phyloP scores from a whole-genome alignment of 352 stramenopile species.

The Phytophthora sansomeana region DNA sequence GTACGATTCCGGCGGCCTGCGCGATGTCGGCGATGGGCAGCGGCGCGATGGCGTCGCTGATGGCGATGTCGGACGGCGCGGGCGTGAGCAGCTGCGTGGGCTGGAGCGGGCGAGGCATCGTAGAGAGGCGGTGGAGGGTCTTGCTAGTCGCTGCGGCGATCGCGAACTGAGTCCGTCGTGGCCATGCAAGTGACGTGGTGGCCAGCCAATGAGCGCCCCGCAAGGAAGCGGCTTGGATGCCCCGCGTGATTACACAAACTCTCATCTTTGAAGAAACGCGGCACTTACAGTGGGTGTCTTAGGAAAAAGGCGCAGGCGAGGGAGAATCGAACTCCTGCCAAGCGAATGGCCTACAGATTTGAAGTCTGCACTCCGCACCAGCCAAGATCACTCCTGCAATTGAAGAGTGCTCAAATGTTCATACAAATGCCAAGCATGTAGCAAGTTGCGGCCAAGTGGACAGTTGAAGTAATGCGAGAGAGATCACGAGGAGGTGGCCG shows the following conservation, averaged over 20 bases:
- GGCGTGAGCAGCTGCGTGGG: constrained; percentile 69
- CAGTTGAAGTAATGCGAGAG: too few relatives aligned
- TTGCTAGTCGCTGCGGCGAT: constrained; percentile 31
- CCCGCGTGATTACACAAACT: constrained; percentile 23
- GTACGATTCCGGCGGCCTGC: constrained; percentile 69
- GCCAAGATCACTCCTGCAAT: constrained; percentile 87
- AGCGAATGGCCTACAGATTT: constrained; percentile 92
- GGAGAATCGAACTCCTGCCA: constrained; percentile 94
- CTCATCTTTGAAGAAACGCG: constrained; percentile 35
- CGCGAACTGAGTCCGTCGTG: constrained; percentile 21
- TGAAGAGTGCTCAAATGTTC: background rate
- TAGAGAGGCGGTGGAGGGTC: constrained; percentile 4
- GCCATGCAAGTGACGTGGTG: constrained; percentile 20
- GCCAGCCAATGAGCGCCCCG: constrained; percentile 31
- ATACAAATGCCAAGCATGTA: constrained; percentile 2
- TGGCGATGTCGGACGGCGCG: constrained; percentile 83
- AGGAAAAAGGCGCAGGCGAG: constrained; percentile 82
- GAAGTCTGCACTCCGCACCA: constrained; percentile 93
- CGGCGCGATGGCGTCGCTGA: constrained; percentile 80
- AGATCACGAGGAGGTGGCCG: too few relatives aligned
- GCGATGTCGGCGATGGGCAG: constrained; percentile 76
- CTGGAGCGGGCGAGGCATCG: constrained; percentile 62
- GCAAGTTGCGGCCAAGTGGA: background rate
- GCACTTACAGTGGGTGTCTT: constrained; percentile 15
- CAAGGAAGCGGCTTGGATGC: constrained; percentile 39